Evolutionary conservation across 1,284 basidiomycete genomes (phyloP), one percentile per base, ranked within the genome.

Genomic region (Fomitopsis palustris): DNA sequence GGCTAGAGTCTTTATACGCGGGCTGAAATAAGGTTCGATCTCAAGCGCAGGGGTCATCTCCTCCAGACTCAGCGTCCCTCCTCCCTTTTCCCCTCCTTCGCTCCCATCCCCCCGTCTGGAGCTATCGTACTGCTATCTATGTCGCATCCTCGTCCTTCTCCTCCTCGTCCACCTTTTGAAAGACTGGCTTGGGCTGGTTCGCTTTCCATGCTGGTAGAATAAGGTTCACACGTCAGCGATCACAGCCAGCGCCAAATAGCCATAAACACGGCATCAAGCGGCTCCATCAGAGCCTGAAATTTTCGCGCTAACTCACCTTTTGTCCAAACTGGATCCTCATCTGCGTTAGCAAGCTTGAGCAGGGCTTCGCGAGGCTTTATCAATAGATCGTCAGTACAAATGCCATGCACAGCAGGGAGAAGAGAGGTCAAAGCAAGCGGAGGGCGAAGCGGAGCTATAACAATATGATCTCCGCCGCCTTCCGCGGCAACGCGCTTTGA

Each of bases 281-380:
- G 63, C 66, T 60, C 66, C 66, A 72, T 69, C 69, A 70, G 59
- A 41, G 31, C 60, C 57, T 59, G 54, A 64, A 66, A 61, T 45
- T 65, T 65, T 65, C 27, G 49, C 53, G n/a, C 57, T 53, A 51
- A 78, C 88, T 80, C 75, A 89, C 92, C 92, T 75, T 74, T 76
- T 33, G 93, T 95, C 88, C 89, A 95, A 67, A 86, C 81, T 53
- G 90, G 90, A 70, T 95, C 88, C 31, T 93, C 85, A 67, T 88
- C 88, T 64, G 78, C 73, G 23, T 88, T 78, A 21, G 96, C 96
- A 69, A 96, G 98, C 76, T 90, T 95, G 81, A 99, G 88, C 63
- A 99, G 77, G 3, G 96, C 96, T 77, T 98, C 95, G 64, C 96
- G 88, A 33, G 96, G 96, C 92, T 98, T 51, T 69, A 62, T 65